Base-by-base conservation (phyloP, 108 stramenopile species). In the Cylindrotheca fusiformis region DNA sequence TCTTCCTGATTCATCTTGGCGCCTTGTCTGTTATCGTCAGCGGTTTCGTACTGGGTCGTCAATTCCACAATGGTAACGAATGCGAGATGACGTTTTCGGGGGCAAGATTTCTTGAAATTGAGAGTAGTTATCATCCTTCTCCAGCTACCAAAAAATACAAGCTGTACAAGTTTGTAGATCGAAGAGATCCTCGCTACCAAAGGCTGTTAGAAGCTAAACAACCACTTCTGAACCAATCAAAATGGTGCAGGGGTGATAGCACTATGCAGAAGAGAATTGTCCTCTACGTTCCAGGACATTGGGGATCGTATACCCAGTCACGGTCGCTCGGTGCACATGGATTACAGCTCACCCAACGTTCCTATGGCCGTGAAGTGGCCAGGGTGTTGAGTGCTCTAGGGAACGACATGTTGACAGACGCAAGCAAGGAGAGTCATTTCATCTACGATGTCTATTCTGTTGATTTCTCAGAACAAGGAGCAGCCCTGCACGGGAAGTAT, bases 271-370 rank as follows among this genome's bases (percentile, higher is more conserved):
- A 71, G 71, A 51, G 70, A 55, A 65, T 80, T 24, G 87, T 93
- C 4, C 70, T 93, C 18, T 93, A 79, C 59, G 57, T 93, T 26
- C 91, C 91, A 31, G 91, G 91, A 23, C 91, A 93, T 55, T 86
- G 86, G 80, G 91, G 91, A 44, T 76, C 71, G 22, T 84, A 85
- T 58, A 56, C 62, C 10, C 91, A 93, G 60, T 62, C 85, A 0
- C 79, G 87, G 21, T 85, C 82, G 1, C 28, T 93, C 8, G 91
- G 91, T 23, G 91, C 91, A 3, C 91, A 93, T 79, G 91, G 87
- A n/a, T 78, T 80, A 6, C 65, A 73, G 55, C 62, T 86, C 77
- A 87, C 87, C 33, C 55, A 69, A 60, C 41, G 55, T 41, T 47
- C 55, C 26, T 32, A 20, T 1, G 27, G 44, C 17, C n/a, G 29